phyloP scores from a whole-genome alignment of 257 asterid genomes.

The Jacaranda mimosifolia region DNA sequence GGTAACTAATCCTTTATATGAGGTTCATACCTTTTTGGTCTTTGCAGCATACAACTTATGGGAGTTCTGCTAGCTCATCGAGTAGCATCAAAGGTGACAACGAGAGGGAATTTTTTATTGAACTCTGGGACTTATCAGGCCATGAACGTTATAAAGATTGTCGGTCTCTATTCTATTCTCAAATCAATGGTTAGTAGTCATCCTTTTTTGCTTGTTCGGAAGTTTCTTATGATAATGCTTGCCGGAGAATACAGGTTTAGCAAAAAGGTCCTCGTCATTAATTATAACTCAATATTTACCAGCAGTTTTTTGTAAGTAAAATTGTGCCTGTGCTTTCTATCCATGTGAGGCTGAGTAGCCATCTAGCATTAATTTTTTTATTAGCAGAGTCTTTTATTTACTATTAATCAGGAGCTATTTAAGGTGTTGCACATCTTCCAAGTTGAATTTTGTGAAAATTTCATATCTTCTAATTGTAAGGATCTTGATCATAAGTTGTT shows the following conservation, averaged over 20 bases:
- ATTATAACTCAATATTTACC: not conserved
- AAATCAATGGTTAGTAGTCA: slow-evolving; percentile 77
- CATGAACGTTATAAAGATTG: slow-evolving; percentile 96
- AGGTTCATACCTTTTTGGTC: slow-evolving; percentile 24
- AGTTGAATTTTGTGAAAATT: slow-evolving; percentile 4
- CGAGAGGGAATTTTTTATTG: slow-evolving; percentile 86
- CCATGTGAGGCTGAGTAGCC: not conserved
- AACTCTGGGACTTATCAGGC: slow-evolving; percentile 98
- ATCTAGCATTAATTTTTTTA: not conserved
- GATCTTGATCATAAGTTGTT: slow-evolving; percentile 33
- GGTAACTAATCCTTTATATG: slow-evolving; percentile 25
- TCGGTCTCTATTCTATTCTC: slow-evolving; percentile 91
- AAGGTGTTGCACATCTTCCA: not conserved
- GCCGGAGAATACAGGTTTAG: not conserved
- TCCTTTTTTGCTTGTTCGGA: slow-evolving; percentile 17
- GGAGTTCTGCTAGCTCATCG: slow-evolving; percentile 80
- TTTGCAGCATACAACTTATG: slow-evolving; percentile 82
- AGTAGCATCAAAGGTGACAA: slow-evolving; percentile 65
- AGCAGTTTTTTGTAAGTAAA: not conserved
- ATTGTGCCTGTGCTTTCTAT: not conserved
- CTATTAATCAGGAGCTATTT: slow-evolving; percentile 2
- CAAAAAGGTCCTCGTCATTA: not conserved
- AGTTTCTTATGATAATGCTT: not conserved
- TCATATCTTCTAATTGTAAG: slow-evolving; percentile 1
- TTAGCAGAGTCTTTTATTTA: not conserved